Base-by-base conservation (phyloP, 208 protist species). In the Acanthamoeba triangularis region DNA sequence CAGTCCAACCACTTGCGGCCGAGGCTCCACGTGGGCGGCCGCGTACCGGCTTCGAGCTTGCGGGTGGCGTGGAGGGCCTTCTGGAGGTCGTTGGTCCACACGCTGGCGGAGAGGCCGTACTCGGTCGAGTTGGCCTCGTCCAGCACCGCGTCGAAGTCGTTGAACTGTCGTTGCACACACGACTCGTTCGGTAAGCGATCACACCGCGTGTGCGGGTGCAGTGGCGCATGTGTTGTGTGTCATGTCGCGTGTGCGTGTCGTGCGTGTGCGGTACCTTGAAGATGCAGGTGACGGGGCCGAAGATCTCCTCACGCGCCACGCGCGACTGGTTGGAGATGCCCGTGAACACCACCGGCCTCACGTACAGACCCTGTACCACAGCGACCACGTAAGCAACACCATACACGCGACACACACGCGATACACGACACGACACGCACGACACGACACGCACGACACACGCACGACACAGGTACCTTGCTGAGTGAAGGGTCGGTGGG, bases 231-330 rank as follows among this genome's bases (percentile, higher is more conserved):
- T n/a, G n/a, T n/a, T n/a, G n/a, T n/a, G n/a, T n/a, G n/a, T n/a
- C n/a, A n/a, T n/a, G 28, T 67, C 3, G 61, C 61, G 16, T 67
- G 61, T 28, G 61, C 20, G 44, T 63, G 59, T 25, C 13, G n/a
- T 33, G 65, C 65, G n/a, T 33, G 65, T 10, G 10, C 13, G 11
- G 23, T 20, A 96, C 95, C 67, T 92, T 92, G 30, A 95, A 37
- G 49, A 96, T 25, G 18, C 33, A 90, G 28, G 95, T 74, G 25
- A 96, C 94, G 18, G 96, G 96, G 16, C 96, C 96, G 41, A 96
- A 96, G 52, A 96, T 96, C 78, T 96, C 96, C 25, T 96, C 96
- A 7, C 30, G n/a, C 10, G 82, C 84, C 23, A 96, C 35, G 37
- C 23, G 30, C 61, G 91, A 95, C 33, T 95, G 30, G 63, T 95